Base-by-base conservation (phyloP, 164 flowering plant genomes). In the Akebia trifoliata region DNA sequence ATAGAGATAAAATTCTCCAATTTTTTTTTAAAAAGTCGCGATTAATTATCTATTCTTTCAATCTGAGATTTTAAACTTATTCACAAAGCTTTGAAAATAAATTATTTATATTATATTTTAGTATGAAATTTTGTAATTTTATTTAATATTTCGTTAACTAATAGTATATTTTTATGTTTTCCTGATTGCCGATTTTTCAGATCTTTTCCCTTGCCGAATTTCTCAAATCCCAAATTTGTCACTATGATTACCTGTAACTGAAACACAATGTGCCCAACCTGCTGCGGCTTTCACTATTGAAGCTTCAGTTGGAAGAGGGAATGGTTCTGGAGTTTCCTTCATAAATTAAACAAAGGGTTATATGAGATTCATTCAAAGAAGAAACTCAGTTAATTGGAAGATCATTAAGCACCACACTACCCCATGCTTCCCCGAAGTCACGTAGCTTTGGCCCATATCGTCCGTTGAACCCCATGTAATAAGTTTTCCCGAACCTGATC, bases 381-480 rank as follows among this genome's bases (percentile, higher is more conserved):
- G 26, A 48, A 35, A 24, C 4, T 15, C 7, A 35, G 17, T 10
- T 14, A 29, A 50, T 3, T 3, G n/a, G n/a, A 26, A 22, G 18
- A 37, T 8, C 8, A 42, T 7, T 17, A 38, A 45, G 12, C 12
- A 26, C 10, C 3, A 51, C 44, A 3, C 54, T 18, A 88, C 99
- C 93, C 95, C 99, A 66, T 94, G 99, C 72, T 87, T 90, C 62
- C 99, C 99, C 4, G 97, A 80, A 32, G 97, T 85, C 63, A 94
- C 78, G 65, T 87, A 94, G 78, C 99, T 84, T 71, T 87, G 96
- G 57, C 97, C 97, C 47, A 83, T 78, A 74, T 90, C 96, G 73
- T 90, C 97, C 8, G 99, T 80, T 25, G 99, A 86, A 64, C 99
- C 99, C 99, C 99, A 94, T 17, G 99, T 94, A 21, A 86, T 87